These are phyloP conservation scores for Kodamaea arcana DNA, from an alignment of 1,139 yeast genomes.

Conservation along the genomic window DNA sequence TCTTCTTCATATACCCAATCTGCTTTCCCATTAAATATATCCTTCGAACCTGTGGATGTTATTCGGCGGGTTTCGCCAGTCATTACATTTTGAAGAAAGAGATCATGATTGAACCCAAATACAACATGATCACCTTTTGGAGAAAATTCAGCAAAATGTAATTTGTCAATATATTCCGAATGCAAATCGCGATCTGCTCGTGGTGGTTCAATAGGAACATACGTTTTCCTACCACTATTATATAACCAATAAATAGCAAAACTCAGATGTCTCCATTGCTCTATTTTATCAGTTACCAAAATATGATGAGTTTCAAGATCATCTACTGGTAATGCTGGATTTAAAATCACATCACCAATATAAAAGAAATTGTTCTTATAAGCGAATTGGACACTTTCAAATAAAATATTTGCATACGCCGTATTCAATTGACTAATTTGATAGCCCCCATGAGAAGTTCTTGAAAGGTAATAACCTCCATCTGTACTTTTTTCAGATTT, in stretches of 20 bases:
- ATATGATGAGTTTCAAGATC: constrained; percentile 25
- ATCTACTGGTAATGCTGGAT: constrained; percentile 32
- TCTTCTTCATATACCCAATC: constrained; percentile 99
- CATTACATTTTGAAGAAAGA: constrained; percentile 46
- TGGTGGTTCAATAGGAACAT: constrained; percentile 38
- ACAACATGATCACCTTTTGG: constrained; percentile 67
- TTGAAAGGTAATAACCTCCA: constrained; percentile 32
- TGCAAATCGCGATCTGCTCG: constrained; percentile 1
- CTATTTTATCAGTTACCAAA: constrained; percentile 26
- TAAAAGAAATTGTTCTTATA: constrained; percentile 33
- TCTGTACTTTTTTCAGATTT: constrained; percentile 1
- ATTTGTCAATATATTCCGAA: constrained; percentile 15
- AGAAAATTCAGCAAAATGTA: constrained; percentile 67
- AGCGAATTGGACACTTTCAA: constrained; percentile 25
- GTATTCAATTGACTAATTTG: constrained; percentile 22
- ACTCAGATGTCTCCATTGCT: constrained; percentile 73
- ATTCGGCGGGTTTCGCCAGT: constrained; percentile 33
- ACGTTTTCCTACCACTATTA: constrained; percentile 19
- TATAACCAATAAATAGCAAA: constrained; percentile 62
- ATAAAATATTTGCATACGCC: constrained; percentile 15
- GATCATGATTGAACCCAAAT: constrained; percentile 61
- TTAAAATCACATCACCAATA: constrained; percentile 25
- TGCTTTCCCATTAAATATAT: constrained; percentile 79
- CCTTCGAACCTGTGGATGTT: constrained; percentile 64
- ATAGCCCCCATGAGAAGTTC: constrained; percentile 13